Evolutionary conservation across 164 flowering plant genomes (phyloP).

Genomic region (Nymphaea thermarum): DNA sequence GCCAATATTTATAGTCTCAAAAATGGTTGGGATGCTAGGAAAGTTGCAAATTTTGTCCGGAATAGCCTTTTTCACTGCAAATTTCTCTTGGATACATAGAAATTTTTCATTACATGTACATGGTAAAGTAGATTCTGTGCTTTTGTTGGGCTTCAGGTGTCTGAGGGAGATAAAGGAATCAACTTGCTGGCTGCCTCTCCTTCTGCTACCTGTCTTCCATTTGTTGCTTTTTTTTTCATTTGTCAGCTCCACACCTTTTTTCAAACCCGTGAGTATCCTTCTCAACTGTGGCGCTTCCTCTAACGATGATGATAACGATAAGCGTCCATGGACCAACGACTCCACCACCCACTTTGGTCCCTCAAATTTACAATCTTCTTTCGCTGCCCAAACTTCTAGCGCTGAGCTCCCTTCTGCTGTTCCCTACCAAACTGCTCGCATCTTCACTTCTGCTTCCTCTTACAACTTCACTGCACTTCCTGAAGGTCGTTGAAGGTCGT

Average conservation of each 20-base stretch:
- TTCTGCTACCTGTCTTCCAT: background rate
- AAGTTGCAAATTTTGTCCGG: no score
- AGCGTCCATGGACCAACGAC: conserved; percentile 30
- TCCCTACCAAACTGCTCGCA: conserved; percentile 61
- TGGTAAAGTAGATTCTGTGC: no score
- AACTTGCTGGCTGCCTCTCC: background rate
- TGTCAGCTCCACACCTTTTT: background rate
- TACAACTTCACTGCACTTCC: conserved; percentile 26
- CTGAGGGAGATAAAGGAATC: background rate
- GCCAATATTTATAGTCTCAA: no score
- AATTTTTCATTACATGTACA: no score
- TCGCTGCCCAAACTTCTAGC: conserved; percentile 13
- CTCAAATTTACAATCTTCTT: conserved; percentile 14
- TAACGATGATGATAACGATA: conserved; percentile 28
- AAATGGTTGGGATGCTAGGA: no score
- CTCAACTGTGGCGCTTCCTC: conserved; percentile 32
- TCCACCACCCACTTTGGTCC: conserved; percentile 27
- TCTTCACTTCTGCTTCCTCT: conserved; percentile 31
- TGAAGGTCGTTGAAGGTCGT: conserved; percentile 14
- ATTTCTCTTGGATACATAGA: no score
- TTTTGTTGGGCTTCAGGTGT: no score
- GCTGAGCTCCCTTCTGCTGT: conserved; percentile 46
- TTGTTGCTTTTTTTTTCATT: background rate
- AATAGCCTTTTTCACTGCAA: no score
- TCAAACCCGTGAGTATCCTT: conserved; percentile 5